Evolutionary conservation across 2,329 filamentous ascomycete genomes (phyloP).

Genomic region (Alternaria conjuncta): DNA sequence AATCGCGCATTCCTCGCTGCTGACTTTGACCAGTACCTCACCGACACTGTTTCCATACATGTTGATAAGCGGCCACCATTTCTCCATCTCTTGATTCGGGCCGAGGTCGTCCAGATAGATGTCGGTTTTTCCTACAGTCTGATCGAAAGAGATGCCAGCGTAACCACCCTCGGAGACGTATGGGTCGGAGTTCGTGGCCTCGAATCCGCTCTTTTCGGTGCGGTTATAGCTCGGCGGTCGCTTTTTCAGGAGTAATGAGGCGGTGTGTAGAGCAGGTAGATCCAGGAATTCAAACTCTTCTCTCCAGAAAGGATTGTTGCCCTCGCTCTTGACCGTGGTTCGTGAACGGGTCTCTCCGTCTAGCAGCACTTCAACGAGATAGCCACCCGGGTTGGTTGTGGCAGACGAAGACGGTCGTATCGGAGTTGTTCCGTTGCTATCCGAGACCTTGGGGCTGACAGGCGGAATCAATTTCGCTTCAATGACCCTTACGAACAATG

Average conservation of each 20-base stretch:
- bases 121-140: conserved; percentile 75
- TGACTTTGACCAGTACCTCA: conserved; percentile 82
- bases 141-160: conserved; percentile 56
- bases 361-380: conserved; percentile 78
- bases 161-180: conserved; percentile 51
- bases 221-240: conserved; percentile 51
- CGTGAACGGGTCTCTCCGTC: conserved; percentile 80
- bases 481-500: conserved; percentile 64
- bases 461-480: conserved; percentile 63
- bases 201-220: conserved; percentile 47
- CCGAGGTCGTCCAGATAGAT: conserved; percentile 81
- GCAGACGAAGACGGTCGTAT: conserved; percentile 43
- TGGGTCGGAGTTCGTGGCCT: conserved; percentile 40
- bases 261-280: conserved; percentile 71
- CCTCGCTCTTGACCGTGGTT: conserved; percentile 73
- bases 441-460: conserved; percentile 45
- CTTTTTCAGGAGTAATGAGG: conserved; percentile 75
- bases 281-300: conserved; percentile 81
- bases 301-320: conserved; percentile 79
- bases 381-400: conserved; percentile 63
- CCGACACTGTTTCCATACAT: conserved; percentile 78
- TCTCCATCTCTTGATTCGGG: conserved; percentile 77
- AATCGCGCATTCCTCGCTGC: conserved; percentile 88
- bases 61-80: conserved; percentile 83
- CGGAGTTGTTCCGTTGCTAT: conserved; percentile 27